These are phyloP conservation scores for Meyerozyma carpophila DNA, from an alignment of 1,139 yeast species.

Conservation along the genomic window DNA sequence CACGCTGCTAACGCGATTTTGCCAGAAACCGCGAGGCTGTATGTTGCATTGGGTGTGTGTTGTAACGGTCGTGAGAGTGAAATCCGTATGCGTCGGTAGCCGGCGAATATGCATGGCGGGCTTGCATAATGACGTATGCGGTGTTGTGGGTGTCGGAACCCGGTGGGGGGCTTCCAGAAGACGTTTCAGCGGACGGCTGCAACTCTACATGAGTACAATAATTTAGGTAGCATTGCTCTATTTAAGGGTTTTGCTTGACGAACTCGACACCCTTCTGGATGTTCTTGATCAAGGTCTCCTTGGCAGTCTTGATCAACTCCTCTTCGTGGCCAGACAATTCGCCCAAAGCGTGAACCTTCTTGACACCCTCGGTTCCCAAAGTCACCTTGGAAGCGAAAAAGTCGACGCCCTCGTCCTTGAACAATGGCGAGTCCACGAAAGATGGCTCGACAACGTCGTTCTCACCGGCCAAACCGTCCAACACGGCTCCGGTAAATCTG, in stretches of 20 bases:
- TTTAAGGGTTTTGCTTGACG: constrained; percentile 46
- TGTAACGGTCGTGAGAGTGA: too few relatives aligned
- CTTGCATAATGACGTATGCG: too few relatives aligned
- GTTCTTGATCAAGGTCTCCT: constrained; percentile 52
- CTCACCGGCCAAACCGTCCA: constrained; percentile 52
- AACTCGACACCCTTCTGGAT: constrained; percentile 58
- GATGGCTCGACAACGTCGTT: constrained; percentile 45
- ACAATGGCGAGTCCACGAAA: constrained; percentile 47
- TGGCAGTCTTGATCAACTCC: constrained; percentile 49
- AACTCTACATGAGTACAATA: background rate
- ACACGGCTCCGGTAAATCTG: constrained; percentile 61
- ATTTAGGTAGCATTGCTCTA: background rate
- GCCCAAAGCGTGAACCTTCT: constrained; percentile 49
- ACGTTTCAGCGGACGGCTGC: too few relatives aligned
- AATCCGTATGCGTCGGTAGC: too few relatives aligned
- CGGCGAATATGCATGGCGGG: too few relatives aligned
- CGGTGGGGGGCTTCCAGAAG: too few relatives aligned
- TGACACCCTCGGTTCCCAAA: constrained; percentile 54
- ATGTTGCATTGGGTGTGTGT: too few relatives aligned
- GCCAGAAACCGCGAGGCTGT: too few relatives aligned
- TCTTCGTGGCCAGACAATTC: constrained; percentile 53
- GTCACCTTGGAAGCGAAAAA: constrained; percentile 65
- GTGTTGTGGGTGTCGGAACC: too few relatives aligned
- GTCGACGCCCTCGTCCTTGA: constrained; percentile 43
- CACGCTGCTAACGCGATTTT: too few relatives aligned